Conservation (phyloP, 306 rosid genomes). For the Pterocarpus macrocarpus region DNA sequence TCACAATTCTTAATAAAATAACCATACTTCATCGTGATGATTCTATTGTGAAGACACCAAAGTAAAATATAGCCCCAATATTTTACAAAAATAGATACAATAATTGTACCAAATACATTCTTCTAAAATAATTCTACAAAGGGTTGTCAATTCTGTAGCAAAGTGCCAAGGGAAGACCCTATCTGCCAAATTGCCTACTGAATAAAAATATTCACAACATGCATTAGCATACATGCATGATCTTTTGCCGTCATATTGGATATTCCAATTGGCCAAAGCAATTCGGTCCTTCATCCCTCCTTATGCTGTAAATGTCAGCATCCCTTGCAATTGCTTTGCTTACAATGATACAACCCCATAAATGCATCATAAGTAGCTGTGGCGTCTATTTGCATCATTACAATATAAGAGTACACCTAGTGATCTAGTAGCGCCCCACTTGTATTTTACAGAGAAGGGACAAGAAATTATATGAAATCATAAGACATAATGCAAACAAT, state of each 20-base stretch:
- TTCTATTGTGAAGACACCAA: neutral
- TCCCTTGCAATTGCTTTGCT: conserved; percentile 35
- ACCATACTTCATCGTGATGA: neutral
- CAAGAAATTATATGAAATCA: conserved; percentile 7
- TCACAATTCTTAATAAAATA: neutral
- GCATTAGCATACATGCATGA: conserved; percentile 17
- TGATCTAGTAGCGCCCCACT: conserved; percentile 28
- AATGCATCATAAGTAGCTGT: conserved; percentile 35
- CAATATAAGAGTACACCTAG: conserved; percentile 9
- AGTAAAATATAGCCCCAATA: neutral
- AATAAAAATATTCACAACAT: conserved; percentile 16
- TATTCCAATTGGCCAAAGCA: conserved; percentile 25
- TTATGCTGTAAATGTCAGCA: conserved; percentile 7
- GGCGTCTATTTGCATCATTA: conserved; percentile 9
- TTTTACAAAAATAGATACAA: conserved; percentile 35
- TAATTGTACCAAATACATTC: neutral
- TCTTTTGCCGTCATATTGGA: neutral
- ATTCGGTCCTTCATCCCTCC: neutral
- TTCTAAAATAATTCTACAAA: conserved; percentile 44
- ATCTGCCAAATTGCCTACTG: conserved; percentile 4
- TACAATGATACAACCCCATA: conserved; percentile 29
- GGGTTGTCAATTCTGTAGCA: conserved; percentile 18
- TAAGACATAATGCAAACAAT: conserved; percentile 32
- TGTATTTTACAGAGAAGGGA: conserved; percentile 55
- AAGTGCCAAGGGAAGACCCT: conserved; percentile 22